Conservation (phyloP, 768 basidiomycete species). For the Calocera viscosa region DNA sequence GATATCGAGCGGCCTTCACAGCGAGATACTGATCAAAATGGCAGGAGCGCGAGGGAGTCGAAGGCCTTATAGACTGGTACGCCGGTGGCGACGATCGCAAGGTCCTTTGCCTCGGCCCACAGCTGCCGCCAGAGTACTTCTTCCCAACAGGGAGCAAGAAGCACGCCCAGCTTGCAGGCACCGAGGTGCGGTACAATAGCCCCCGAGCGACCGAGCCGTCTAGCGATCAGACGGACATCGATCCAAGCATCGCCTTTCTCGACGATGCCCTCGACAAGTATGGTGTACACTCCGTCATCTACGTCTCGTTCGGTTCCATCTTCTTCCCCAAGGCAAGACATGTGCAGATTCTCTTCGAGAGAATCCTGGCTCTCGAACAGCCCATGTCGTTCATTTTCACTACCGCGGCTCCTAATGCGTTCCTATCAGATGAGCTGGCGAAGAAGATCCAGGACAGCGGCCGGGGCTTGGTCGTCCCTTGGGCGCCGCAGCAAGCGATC, state of each 20-base stretch:
- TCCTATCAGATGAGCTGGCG: conserved; percentile 18
- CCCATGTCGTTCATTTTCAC: not conserved
- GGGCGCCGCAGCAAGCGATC: conserved; percentile 23
- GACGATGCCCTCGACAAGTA: not conserved
- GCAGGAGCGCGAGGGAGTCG: not conserved
- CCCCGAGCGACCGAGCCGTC: not conserved
- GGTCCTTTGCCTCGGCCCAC: not conserved
- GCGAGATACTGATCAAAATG: no score
- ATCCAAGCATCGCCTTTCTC: not conserved
- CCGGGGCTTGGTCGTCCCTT: conserved; percentile 19
- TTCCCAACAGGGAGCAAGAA: not conserved
- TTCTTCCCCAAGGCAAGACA: not conserved
- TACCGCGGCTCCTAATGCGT: conserved; percentile 13
- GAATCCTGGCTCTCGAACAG: not conserved
- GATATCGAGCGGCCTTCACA: no score
- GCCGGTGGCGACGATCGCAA: not conserved
- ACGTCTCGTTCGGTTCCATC: not conserved
- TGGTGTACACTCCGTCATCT: not conserved
- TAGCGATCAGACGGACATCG: not conserved
- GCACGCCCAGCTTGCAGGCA: not conserved
- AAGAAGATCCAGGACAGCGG: conserved; percentile 17
- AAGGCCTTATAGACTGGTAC: not conserved
- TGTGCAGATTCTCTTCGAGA: not conserved
- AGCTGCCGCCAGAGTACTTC: not conserved
- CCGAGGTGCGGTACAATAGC: not conserved